Evolutionary conservation across 805 yeast genomes (phyloP).

Genomic region (Saturnispora silvae): DNA sequence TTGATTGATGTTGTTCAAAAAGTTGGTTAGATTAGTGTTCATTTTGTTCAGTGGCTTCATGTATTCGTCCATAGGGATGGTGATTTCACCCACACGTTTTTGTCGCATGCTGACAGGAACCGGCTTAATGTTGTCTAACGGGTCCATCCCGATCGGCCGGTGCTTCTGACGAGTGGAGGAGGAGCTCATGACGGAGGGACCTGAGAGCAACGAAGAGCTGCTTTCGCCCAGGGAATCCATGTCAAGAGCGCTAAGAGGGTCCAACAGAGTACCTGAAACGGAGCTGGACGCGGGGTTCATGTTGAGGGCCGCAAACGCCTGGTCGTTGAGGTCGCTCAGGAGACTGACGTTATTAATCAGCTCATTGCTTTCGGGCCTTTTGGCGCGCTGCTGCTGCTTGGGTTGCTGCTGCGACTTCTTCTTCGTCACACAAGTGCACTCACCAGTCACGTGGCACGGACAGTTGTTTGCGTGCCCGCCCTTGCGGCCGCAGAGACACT

Average conservation of each 20-base stretch:
- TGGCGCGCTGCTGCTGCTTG: too few relatives aligned
- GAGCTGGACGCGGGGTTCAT: not conserved
- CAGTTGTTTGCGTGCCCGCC: conserved; percentile 22
- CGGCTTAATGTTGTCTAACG: conserved; percentile 10
- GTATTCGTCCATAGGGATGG: conserved; percentile 27
- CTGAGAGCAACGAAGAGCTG: conserved; percentile 16
- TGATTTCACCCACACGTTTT: conserved; percentile 24
- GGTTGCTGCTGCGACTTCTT: too few relatives aligned
- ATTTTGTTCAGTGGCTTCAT: conserved; percentile 28
- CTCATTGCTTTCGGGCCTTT: too few relatives aligned
- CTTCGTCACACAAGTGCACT: conserved; percentile 25
- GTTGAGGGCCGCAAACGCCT: too few relatives aligned
- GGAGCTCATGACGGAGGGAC: conserved; percentile 10
- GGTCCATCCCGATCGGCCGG: conserved; percentile 25
- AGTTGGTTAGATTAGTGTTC: conserved; percentile 24
- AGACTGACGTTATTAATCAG: too few relatives aligned
- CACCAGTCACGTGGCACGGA: conserved; percentile 24
- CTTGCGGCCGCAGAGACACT: conserved; percentile 56
- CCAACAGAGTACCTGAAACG: not conserved
- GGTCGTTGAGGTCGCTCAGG: too few relatives aligned
- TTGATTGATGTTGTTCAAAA: conserved; percentile 18
- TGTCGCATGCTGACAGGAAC: conserved; percentile 16
- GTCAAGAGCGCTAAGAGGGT: not conserved
- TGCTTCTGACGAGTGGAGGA: conserved; percentile 14
- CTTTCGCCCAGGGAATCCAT: conserved; percentile 13